Conservation (phyloP, 192 early-diverging fungal genomes). For the Paraglomus occultum region DNA sequence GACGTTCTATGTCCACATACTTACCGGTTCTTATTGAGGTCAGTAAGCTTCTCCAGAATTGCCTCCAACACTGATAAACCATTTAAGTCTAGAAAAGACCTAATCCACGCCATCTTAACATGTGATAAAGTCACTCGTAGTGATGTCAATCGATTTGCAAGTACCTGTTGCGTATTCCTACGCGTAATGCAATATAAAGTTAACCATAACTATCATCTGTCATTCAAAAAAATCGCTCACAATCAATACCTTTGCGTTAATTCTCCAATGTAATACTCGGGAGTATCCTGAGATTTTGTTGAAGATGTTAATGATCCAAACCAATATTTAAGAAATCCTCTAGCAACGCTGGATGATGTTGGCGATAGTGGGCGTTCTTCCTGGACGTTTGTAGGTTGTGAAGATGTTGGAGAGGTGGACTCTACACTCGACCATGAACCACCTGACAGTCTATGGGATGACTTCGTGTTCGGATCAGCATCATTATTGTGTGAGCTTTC, state of each 20-base stretch:
- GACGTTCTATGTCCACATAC: background rate
- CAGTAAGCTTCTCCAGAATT: constrained; percentile 44
- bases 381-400: too few species aligned
- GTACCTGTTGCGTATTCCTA: constrained; percentile 36
- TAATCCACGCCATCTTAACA: constrained; percentile 48
- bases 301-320: too few species aligned
- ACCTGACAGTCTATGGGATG: too few species aligned
- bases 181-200: constrained; percentile 26
- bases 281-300: constrained; percentile 31
- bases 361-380: background rate
- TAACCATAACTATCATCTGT: background rate
- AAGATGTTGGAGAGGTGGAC: too few species aligned
- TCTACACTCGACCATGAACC: too few species aligned
- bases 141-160: constrained; percentile 42
- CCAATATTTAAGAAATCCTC: constrained; percentile 7
- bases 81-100: constrained; percentile 43
- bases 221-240: background rate
- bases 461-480: too few species aligned
- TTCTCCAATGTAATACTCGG: constrained; percentile 44
- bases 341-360: background rate
- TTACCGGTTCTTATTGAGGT: constrained; percentile 41
- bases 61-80: constrained; percentile 52
- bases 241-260: constrained; percentile 21
- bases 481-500: too few species aligned
- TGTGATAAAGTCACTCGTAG: constrained; percentile 46